A percentile compares a stretch with the other conserved stretches of the same genome.
Evolutionary conservation across 345 rosid species (phyloP).

Genomic region (Kandelia obovata): DNA sequence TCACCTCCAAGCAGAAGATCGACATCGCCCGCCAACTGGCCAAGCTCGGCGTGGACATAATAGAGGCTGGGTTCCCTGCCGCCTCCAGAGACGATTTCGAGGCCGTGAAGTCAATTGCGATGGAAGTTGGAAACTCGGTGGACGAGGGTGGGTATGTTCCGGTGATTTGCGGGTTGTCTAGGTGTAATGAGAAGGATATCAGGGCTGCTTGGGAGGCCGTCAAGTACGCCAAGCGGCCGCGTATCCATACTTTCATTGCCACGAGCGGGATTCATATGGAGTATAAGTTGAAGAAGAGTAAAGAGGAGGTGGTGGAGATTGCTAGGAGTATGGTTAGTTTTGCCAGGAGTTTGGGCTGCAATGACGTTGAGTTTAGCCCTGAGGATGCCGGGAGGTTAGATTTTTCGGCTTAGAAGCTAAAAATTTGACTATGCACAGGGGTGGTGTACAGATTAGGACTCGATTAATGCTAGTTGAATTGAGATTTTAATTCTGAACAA

Average conservation of each 20-base stretch:
- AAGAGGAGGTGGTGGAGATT: constrained; percentile 63
- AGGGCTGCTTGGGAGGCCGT: constrained; percentile 87
- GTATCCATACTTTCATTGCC: constrained; percentile 87
- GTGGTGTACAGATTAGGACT: too few species aligned
- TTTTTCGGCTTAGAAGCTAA: background rate
- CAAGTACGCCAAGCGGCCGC: constrained; percentile 67
- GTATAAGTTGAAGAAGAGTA: constrained; percentile 71
- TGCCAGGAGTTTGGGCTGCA: constrained; percentile 83
- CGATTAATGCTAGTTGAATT: too few species aligned
- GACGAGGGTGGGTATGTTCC: constrained; percentile 70
- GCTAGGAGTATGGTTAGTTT: constrained; percentile 69
- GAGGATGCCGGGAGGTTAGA: constrained; percentile 89
- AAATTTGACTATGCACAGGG: background rate
- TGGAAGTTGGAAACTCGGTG: constrained; percentile 64
- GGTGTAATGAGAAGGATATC: constrained; percentile 82
- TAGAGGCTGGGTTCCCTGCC: constrained; percentile 92
- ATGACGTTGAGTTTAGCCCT: constrained; percentile 90
- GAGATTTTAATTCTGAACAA: too few species aligned
- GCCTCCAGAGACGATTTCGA: constrained; percentile 92
- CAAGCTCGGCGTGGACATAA: constrained; percentile 84
- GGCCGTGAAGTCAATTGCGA: constrained; percentile 71
- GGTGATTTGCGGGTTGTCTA: constrained; percentile 83
- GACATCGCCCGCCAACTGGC: constrained; percentile 86
- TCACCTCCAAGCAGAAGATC: constrained; percentile 83
- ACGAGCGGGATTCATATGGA: constrained; percentile 83